These are phyloP conservation scores for Skeletonema menzelii DNA, from an alignment of 108 stramenopile genomes.

Conservation along the genomic window DNA sequence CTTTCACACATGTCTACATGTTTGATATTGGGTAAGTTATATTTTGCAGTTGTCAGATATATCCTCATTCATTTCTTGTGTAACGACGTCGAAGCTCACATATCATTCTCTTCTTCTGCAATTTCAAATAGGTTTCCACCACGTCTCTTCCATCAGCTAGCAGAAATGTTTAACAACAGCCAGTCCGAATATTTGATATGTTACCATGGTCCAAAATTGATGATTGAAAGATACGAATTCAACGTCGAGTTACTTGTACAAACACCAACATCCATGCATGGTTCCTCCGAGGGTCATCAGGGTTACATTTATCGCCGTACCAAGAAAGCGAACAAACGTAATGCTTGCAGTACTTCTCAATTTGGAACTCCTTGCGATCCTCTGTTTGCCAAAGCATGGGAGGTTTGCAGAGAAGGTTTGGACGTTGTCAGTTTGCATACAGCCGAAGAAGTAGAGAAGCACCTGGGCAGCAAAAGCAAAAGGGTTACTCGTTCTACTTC, in stretches of 20 bases:
- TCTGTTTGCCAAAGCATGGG: slow-evolving; percentile 58
- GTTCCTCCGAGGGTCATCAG: slow-evolving; percentile 79
- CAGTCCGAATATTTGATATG: slow-evolving; percentile 71
- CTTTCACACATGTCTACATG: slow-evolving; percentile 98
- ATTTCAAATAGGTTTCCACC: slow-evolving; percentile 65
- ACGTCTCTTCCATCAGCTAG: slow-evolving; percentile 57
- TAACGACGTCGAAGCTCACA: neutral
- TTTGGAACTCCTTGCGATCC: slow-evolving; percentile 60
- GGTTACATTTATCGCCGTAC: slow-evolving; percentile 82
- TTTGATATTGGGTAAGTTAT: slow-evolving; percentile 89
- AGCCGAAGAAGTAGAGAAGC: slow-evolving; percentile 36
- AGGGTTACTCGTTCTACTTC: slow-evolving; percentile 35
- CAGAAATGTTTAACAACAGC: slow-evolving; percentile 76
- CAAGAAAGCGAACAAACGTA: slow-evolving; percentile 1
- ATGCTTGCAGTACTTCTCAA: neutral
- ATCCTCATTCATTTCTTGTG: no score
- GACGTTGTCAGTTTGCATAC: slow-evolving; percentile 38
- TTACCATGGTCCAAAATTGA: slow-evolving; percentile 70
- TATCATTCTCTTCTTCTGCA: neutral
- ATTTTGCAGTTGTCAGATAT: neutral
- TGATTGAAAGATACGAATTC: slow-evolving; percentile 77
- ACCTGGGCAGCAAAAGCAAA: slow-evolving; percentile 24
- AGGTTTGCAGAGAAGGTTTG: slow-evolving; percentile 47
- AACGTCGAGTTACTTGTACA: slow-evolving; percentile 75
- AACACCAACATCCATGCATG: slow-evolving; percentile 82